Percentiles rank a stretch among this genome's conserved stretches.
phyloP scores from a whole-genome alignment of 2,329 filamentous ascomycete species.

The Cytospora leucostoma region DNA sequence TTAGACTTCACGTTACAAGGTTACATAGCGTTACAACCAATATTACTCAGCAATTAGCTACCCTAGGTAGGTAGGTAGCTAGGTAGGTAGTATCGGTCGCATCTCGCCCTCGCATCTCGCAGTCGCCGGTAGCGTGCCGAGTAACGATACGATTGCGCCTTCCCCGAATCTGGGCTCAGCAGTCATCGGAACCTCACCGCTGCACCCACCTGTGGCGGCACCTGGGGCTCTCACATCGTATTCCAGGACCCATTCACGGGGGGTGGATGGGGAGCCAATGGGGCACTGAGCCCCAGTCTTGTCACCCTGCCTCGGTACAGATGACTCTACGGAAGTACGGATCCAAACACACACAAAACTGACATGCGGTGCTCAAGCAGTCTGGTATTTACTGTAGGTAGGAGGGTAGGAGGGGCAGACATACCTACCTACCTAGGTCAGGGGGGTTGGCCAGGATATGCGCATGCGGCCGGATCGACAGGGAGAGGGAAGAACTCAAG shows the following conservation, averaged over 20 bases:
- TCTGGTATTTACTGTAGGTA: too few relatives aligned
- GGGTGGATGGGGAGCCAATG: background rate
- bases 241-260: background rate
- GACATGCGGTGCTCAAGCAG: too few relatives aligned
- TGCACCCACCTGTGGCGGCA: background rate
- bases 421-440: background rate
- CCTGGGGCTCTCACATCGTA: background rate
- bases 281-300: background rate
- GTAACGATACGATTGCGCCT: too few relatives aligned
- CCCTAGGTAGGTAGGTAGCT: too few relatives aligned
- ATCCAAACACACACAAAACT: too few relatives aligned
- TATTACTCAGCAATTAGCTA: too few relatives aligned
- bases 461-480: background rate
- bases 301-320: background rate
- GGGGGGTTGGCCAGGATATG: background rate
- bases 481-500: background rate
- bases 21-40: background rate
- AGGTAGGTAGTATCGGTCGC: too few relatives aligned
- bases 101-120: slow-evolving; percentile 1
- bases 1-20: background rate
- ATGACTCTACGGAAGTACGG: too few relatives aligned
- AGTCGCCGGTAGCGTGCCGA: background rate
- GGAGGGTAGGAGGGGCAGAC: background rate
- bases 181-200: background rate
- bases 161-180: background rate